A percentile compares a stretch with the other conserved stretches of the same genome.
Conservation (phyloP, 163 green algal genomes). For the Volvox carteri region DNA sequence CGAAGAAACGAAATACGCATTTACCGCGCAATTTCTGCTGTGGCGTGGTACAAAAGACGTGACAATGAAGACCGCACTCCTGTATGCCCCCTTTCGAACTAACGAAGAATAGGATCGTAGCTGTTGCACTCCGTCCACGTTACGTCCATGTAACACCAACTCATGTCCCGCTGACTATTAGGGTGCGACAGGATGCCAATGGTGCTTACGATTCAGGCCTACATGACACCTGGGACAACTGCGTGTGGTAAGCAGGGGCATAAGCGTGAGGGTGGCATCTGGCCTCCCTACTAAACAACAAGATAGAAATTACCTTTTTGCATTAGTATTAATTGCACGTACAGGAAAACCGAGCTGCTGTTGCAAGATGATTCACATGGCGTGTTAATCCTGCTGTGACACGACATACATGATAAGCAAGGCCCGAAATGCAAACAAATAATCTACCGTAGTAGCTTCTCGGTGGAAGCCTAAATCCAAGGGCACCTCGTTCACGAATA, state of each 20-base stretch:
- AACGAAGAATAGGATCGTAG: background rate
- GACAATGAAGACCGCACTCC: too few species aligned
- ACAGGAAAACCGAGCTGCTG: too few species aligned
- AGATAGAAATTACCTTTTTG: background rate
- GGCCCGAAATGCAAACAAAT: background rate
- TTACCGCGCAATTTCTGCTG: background rate
- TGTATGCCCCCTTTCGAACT: too few species aligned
- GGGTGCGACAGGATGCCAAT: background rate
- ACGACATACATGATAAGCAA: background rate
- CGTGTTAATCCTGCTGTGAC: background rate
- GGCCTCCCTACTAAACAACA: too few species aligned
- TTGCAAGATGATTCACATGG: too few species aligned
- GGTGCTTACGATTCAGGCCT: background rate
- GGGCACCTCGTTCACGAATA: too few species aligned
- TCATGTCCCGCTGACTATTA: background rate
- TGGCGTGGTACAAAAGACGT: background rate
- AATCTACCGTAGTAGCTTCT: too few species aligned
- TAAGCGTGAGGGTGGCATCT: too few species aligned
- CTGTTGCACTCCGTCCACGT: background rate
- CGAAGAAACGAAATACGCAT: too few species aligned
- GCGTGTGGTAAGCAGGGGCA: background rate
- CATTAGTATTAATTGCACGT: too few species aligned
- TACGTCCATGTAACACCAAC: background rate
- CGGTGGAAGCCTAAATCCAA: too few species aligned
- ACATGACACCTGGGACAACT: background rate